phyloP scores from a whole-genome alignment of 257 asterid genomes.

The Anisodus tanguticus region DNA sequence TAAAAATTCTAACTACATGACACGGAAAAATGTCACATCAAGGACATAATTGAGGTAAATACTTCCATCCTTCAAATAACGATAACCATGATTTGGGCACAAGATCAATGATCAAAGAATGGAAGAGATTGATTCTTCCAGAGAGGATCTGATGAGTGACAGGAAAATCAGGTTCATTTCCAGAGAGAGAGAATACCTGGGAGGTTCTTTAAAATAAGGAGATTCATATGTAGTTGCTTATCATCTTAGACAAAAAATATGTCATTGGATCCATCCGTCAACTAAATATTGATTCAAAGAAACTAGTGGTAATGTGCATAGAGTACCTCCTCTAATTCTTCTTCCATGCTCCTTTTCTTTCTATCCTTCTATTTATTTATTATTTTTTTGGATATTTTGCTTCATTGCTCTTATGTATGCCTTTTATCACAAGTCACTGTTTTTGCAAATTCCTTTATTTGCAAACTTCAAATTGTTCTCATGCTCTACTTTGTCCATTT shows the following conservation, averaged over 20 bases:
- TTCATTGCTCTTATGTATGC: neutral
- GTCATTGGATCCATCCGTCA: neutral
- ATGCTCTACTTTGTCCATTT: neutral
- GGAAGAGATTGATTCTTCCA: neutral
- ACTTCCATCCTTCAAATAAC: neutral
- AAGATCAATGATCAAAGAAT: neutral
- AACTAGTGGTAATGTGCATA: neutral
- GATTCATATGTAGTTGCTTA: neutral
- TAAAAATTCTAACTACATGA: neutral
- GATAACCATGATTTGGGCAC: neutral
- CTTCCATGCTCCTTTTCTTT: neutral
- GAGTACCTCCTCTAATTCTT: neutral
- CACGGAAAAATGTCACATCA: neutral
- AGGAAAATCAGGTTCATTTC: neutral
- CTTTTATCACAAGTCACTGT: slow-evolving; percentile 18
- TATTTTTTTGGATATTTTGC: neutral
- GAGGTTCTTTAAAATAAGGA: neutral
- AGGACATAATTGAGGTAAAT: neutral
- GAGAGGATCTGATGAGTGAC: neutral
- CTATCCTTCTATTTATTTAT: too few relatives aligned
- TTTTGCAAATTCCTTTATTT: neutral
- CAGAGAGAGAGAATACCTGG: neutral
- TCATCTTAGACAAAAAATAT: neutral
- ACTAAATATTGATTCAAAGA: neutral
- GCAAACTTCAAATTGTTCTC: neutral